phyloP scores from a whole-genome alignment of 2,329 filamentous ascomycete genomes.

The Cladosporium sp. region DNA sequence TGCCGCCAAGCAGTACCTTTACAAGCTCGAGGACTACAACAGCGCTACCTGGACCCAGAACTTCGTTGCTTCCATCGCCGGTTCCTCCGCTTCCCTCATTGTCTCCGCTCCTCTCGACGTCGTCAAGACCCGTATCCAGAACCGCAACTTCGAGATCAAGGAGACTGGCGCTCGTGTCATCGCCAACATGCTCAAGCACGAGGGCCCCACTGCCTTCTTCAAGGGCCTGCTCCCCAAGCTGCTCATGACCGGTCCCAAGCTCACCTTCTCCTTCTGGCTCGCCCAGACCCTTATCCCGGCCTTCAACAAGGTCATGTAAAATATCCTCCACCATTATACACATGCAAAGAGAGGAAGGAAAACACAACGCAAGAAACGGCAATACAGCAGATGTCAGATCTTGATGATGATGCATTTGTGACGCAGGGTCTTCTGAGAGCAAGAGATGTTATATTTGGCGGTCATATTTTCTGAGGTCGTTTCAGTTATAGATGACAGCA shows the following conservation, averaged over 20 bases:
- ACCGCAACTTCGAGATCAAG: constrained; percentile 97
- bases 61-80: constrained; percentile 93
- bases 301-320: constrained; percentile 69
- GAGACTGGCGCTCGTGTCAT: constrained; percentile 92
- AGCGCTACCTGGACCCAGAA: constrained; percentile 91
- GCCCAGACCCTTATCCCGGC: constrained; percentile 96
- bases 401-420: constrained; percentile 1
- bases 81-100: constrained; percentile 90
- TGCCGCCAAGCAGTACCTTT: constrained; percentile 96
- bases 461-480: background rate
- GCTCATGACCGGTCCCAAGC: constrained; percentile 97
- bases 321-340: background rate
- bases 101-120: constrained; percentile 97
- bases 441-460: constrained; percentile 1
- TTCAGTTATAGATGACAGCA: constrained; percentile 8
- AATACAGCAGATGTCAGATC: background rate
- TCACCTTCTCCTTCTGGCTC: constrained; percentile 99
- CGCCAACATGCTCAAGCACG: constrained; percentile 87
- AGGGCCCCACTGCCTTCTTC: constrained; percentile 87
- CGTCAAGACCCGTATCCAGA: constrained; percentile 98
- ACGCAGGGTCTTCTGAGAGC: background rate
- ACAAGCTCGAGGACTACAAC: constrained; percentile 91
- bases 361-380: background rate
- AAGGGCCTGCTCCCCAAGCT: constrained; percentile 97
- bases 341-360: background rate